Base-by-base conservation (phyloP, 805 yeast species). In the Yarrowia keelungensis region DNA sequence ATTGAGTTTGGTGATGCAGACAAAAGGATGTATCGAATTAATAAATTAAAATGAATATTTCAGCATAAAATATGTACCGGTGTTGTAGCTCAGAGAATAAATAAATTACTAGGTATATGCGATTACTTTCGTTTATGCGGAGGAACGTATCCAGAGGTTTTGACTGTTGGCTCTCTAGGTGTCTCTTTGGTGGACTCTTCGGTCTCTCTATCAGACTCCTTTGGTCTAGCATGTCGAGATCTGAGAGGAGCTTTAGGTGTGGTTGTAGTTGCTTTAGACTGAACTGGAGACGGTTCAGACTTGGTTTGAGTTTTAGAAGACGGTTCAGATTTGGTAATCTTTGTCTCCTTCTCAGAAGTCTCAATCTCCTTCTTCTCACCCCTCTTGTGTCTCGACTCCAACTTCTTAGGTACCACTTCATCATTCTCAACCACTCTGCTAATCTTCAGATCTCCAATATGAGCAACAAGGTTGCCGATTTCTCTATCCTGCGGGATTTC, bases 101-200 rank as follows among this genome's bases (percentile, higher is more conserved):
- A 53, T 32, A 47, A 11, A 16, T 16, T 16, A 16, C 22, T 36
- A 36, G 16, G 16, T 51, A 16, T n/a, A 15, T 4, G 10, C 14
- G 8, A 19, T 41, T 38, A 56, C 62, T 59, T 59, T 19, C 65
- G 41, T 19, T 35, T 43, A 12, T 59, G 65, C 4, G 65, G 65
- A 43, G 65, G 65, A 35, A 59, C n/a, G 14, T 59, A 59, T 0
- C 64, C 64, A 4, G 49, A n/a, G 32, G 36, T 12, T 12, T 8
- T 7, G 0, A 5, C 32, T 1, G 14, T 11, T 10, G 32, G 2
- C 5, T 49, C 39, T 14, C n/a, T 46, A 4, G 56, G 15, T 41
- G 9, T 36, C 42, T 35, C 14, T 3, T 32, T 19, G 7, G 22
- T 12, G 0, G 53, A 12, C 19, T 49, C 19, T 49, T 22, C 12